Evolutionary conservation across 1,284 basidiomycete species (phyloP), one percentile per base, ranked within the genome.

Genomic region (Exobasidium cylindrosporum): DNA sequence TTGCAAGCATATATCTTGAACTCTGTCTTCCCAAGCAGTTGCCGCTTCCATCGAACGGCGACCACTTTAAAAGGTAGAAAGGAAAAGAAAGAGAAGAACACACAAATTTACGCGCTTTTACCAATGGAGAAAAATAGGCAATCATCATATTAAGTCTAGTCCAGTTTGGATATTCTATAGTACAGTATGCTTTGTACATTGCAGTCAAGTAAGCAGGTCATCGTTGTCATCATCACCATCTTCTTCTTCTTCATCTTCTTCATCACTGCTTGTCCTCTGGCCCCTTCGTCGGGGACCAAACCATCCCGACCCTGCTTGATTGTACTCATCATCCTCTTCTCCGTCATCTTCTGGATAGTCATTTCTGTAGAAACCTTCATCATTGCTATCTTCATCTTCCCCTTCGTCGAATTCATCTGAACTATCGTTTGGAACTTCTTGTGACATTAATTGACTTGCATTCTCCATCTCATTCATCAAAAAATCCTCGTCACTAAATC

Each of bases 291-390:
- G n/a, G 21, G 53, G 53, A 3, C 53, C 53, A 26, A 29, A 21
- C 53, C 53, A 55, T 55, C 53, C 53, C 30, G 32, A 35, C 7
- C 57, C 62, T 43, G 61, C 69, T 40, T 63, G 62, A n/a, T 67
- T 67, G 14, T 67, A 55, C 46, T 73, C 71, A n/a, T 74, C 70
- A 1, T 69, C 70, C 31, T 72, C 68, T 0, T 65, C 59, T 24
- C 67, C 57, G 47, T 78, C 76, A 23, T 68, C 64, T 32, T 76
- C 76, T 2, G 76, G 76, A 40, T 78, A 78, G 47, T 78, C 76
- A 61, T 78, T 78, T 4, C 69, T 43, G 60, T 77, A 78, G 53
- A 70, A 78, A n/a, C 70, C 76, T 60, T 78, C 76, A 54, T 76
- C 74, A 60, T 78, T 78, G 63, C 71, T 74, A 49, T 78, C 76